Percentiles rank a stretch among this genome's conserved stretches.
These are phyloP conservation scores for Lactarius sanguifluus DNA, from an alignment of 768 basidiomycete genomes.

Conservation along the genomic window DNA sequence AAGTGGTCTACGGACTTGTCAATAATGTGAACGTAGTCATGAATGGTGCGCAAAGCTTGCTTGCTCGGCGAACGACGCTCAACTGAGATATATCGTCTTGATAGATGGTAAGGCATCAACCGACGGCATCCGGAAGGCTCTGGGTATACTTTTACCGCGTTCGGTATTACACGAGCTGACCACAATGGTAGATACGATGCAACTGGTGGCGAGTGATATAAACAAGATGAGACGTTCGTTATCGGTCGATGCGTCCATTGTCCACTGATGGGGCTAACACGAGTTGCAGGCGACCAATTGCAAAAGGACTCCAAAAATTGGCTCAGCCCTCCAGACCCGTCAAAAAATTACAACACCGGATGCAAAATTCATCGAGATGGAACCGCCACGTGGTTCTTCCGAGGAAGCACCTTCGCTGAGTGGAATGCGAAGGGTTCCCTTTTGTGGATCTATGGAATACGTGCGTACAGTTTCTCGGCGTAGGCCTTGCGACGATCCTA, in stretches of 20 bases:
- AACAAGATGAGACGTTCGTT: slow-evolving; percentile 4
- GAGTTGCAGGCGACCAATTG: neutral
- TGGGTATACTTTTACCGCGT: neutral
- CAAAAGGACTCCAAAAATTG: neutral
- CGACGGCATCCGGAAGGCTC: neutral
- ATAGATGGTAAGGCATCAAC: neutral
- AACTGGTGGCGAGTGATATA: neutral
- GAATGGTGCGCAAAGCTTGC: neutral
- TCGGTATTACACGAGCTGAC: neutral
- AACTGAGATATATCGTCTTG: neutral
- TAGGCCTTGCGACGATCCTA: neutral
- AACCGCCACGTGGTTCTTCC: slow-evolving; percentile 7
- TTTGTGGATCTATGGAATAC: slow-evolving; percentile 14
- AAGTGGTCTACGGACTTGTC: slow-evolving; percentile 5
- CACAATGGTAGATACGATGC: neutral
- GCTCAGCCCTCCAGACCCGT: slow-evolving; percentile 20
- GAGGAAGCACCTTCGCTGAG: neutral
- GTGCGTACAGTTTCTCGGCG: neutral
- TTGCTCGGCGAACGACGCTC: neutral
- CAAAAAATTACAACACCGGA: slow-evolving; percentile 2
- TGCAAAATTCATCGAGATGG: neutral
- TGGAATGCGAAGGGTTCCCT: neutral
- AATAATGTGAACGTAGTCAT: slow-evolving; percentile 5
- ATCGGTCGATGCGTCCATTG: neutral
- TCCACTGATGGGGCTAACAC: neutral